phyloP scores from a whole-genome alignment of 495 filamentous ascomycete species.

The Trichocladium uniseriatum region DNA sequence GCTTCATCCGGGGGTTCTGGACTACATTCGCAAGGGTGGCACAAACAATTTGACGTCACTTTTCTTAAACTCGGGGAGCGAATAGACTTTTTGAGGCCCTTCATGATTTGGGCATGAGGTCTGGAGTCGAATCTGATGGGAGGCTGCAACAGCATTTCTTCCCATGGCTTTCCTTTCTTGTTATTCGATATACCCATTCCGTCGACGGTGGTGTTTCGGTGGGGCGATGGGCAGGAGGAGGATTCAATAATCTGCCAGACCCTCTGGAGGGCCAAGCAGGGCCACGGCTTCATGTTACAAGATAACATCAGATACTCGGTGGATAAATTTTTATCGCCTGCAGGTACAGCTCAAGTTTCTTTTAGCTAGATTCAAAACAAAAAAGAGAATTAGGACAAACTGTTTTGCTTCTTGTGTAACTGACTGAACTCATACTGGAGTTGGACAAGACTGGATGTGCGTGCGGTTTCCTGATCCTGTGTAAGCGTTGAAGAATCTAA shows the following conservation, averaged over 20 bases:
- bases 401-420: not conserved
- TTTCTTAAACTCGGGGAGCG: too few species aligned
- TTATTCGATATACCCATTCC: constrained; percentile 37
- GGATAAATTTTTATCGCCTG: constrained; percentile 3
- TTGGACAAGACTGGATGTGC: too few species aligned
- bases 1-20: too few species aligned
- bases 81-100: too few species aligned
- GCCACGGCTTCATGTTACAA: not conserved
- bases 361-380: constrained; percentile 1
- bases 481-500: too few species aligned
- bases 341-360: constrained; percentile 1
- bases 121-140: not conserved
- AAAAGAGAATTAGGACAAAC: not conserved
- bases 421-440: too few species aligned
- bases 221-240: not conserved
- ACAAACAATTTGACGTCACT: too few species aligned
- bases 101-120: too few species aligned
- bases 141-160: not conserved
- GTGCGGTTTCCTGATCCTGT: too few species aligned
- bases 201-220: constrained; percentile 23
- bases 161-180: constrained; percentile 25
- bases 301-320: not conserved
- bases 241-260: not conserved
- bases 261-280: not conserved
- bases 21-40: too few species aligned